These are phyloP conservation scores for Epichloe sp. DNA, from an alignment of 2,329 filamentous ascomycete species.

Conservation along the genomic window DNA sequence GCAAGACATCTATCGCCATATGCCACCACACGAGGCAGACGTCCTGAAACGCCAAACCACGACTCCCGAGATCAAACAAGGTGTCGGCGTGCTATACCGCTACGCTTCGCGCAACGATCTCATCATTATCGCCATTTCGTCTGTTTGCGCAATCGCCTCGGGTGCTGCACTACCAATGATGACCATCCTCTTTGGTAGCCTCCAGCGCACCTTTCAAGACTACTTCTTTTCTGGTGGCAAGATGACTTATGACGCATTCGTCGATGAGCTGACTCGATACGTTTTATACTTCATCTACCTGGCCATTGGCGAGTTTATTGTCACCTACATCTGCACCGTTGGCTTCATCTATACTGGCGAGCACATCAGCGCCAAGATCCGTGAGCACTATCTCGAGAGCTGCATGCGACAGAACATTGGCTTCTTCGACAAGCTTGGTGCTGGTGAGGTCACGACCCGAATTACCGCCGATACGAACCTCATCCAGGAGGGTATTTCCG, in stretches of 20 bases:
- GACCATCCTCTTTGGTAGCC: slow-evolving; percentile 67
- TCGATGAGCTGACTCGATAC: slow-evolving; percentile 42
- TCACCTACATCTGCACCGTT: slow-evolving; percentile 67
- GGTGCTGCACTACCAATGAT: slow-evolving; percentile 69
- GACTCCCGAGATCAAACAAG: slow-evolving; percentile 49
- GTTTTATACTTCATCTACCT: slow-evolving; percentile 81
- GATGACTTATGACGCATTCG: slow-evolving; percentile 42
- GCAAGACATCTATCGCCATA: slow-evolving; percentile 44
- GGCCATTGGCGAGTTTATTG: slow-evolving; percentile 65
- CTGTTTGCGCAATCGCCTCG: slow-evolving; percentile 53
- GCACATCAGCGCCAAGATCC: slow-evolving; percentile 64
- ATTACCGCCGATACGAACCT: slow-evolving; percentile 91
- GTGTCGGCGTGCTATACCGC: slow-evolving; percentile 52
- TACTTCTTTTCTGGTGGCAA: slow-evolving; percentile 38
- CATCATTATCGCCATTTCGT: slow-evolving; percentile 46
- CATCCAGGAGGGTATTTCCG: slow-evolving; percentile 85
- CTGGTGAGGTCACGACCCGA: slow-evolving; percentile 85
- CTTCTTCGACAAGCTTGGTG: slow-evolving; percentile 85
- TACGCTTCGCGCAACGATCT: slow-evolving; percentile 56
- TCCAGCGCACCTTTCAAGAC: slow-evolving; percentile 58
- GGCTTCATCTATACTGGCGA: slow-evolving; percentile 84
- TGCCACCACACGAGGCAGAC: slow-evolving; percentile 51
- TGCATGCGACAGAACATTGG: slow-evolving; percentile 82
- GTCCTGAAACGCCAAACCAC: slow-evolving; percentile 58
- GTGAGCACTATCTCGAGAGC: slow-evolving; percentile 70